phyloP scores from a whole-genome alignment of 2,329 filamentous ascomycete species.

The Arthrobotrys sphaeroides region DNA sequence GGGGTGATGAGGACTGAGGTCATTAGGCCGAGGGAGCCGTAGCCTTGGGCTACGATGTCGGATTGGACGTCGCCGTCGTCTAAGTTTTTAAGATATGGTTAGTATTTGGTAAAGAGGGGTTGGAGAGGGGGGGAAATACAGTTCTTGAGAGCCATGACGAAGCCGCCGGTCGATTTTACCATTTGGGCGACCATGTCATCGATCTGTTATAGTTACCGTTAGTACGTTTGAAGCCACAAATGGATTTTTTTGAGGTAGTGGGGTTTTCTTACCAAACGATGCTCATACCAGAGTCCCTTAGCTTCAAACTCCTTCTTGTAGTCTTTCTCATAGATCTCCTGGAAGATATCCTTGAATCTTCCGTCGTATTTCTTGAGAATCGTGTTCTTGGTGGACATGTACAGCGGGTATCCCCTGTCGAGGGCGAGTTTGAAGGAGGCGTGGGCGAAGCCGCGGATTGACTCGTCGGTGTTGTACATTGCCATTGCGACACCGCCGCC shows the following conservation, averaged over 20 bases:
- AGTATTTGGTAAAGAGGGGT: conserved; percentile 7
- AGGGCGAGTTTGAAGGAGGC: conserved; percentile 96
- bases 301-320: conserved; percentile 91
- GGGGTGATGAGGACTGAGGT: conserved; percentile 97
- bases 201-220: conserved; percentile 68
- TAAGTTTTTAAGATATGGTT: conserved; percentile 34
- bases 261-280: conserved; percentile 75
- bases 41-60: conserved; percentile 97
- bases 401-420: conserved; percentile 86
- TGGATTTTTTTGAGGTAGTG: neutral
- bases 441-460: conserved; percentile 92
- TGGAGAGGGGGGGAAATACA: conserved; percentile 66
- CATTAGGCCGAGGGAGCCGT: conserved; percentile 97
- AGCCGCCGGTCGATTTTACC: conserved; percentile 97
- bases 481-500: conserved; percentile 90
- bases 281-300: conserved; percentile 98
- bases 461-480: conserved; percentile 98
- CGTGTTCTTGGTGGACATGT: conserved; percentile 99
- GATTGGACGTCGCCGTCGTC: conserved; percentile 98
- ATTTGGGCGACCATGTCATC: conserved; percentile 99
- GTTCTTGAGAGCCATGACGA: conserved; percentile 96
- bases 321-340: conserved; percentile 87
- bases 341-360: conserved; percentile 99
- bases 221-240: too few species aligned
- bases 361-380: conserved; percentile 99